phyloP scores from a whole-genome alignment of 208 protist genomes.

The Porcisia hertigi region DNA sequence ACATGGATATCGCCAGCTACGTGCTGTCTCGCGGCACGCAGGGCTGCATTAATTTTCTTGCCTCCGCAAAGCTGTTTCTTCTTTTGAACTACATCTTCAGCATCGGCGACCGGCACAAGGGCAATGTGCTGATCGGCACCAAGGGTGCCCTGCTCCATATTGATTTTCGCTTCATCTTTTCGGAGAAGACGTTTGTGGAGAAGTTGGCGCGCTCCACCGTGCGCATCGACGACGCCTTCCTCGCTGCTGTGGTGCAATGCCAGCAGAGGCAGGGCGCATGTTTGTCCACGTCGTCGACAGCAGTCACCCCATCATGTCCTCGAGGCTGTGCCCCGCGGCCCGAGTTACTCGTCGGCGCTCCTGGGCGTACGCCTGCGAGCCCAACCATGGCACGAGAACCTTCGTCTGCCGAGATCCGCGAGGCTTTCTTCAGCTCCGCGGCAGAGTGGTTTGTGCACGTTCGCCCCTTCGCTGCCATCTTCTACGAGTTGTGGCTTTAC shows the following conservation, averaged over 20 bases:
- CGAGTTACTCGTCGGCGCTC: neutral
- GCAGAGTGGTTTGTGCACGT: conserved; percentile 76
- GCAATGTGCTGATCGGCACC: conserved; percentile 79
- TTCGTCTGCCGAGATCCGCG: conserved; percentile 28
- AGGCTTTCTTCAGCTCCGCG: conserved; percentile 58
- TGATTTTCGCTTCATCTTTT: conserved; percentile 80
- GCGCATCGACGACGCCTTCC: conserved; percentile 51
- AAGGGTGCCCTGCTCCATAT: conserved; percentile 81
- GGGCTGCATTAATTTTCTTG: conserved; percentile 51
- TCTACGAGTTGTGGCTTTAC: conserved; percentile 68
- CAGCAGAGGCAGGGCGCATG: conserved; percentile 18
- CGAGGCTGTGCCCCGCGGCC: neutral
- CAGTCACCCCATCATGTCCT: neutral
- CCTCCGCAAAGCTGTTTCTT: conserved; percentile 83
- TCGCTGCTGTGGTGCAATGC: conserved; percentile 36
- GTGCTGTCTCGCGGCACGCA: conserved; percentile 24
- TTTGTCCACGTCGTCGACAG: neutral
- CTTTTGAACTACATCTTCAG: conserved; percentile 86
- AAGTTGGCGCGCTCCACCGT: conserved; percentile 42
- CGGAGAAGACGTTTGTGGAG: conserved; percentile 60
- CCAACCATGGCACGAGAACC: neutral
- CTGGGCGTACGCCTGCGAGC: neutral
- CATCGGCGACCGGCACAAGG: conserved; percentile 81
- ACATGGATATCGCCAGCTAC: conserved; percentile 40
- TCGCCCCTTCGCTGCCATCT: conserved; percentile 53